phyloP scores from a whole-genome alignment of 2,329 filamentous ascomycete genomes.

The Elsinoe batatas region DNA sequence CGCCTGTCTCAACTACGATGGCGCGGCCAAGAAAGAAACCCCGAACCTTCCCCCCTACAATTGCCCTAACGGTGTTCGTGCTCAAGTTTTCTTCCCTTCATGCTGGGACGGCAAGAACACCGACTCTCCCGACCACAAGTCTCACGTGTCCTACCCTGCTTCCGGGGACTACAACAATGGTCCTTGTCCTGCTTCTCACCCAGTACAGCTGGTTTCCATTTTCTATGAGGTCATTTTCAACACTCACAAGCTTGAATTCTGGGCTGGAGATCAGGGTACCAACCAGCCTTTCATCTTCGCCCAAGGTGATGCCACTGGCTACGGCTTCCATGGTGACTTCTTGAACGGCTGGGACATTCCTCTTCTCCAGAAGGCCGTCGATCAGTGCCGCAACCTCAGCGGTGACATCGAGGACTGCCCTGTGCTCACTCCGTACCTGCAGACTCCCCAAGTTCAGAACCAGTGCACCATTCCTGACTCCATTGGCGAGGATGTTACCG shows the following conservation, averaged over 20 bases:
- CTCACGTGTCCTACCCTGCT: constrained; percentile 57
- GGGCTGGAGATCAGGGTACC: constrained; percentile 41
- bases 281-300: constrained; percentile 56
- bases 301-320: constrained; percentile 61
- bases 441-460: constrained; percentile 23
- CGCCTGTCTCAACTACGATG: constrained; percentile 40
- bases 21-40: constrained; percentile 31
- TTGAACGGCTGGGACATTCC: constrained; percentile 58
- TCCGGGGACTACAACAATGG: constrained; percentile 36
- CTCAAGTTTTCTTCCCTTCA: constrained; percentile 62
- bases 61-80: constrained; percentile 55
- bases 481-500: constrained; percentile 36
- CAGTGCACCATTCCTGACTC: constrained; percentile 40
- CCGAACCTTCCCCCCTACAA: constrained; percentile 59
- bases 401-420: constrained; percentile 54
- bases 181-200: constrained; percentile 44
- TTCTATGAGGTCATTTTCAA: constrained; percentile 52
- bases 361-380: constrained; percentile 56
- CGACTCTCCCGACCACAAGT: constrained; percentile 47
- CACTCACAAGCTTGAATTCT: constrained; percentile 37
- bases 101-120: constrained; percentile 58
- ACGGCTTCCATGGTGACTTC: constrained; percentile 62
- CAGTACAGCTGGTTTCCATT: constrained; percentile 47
- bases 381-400: constrained; percentile 53
- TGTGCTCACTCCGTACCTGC: constrained; percentile 33